These are phyloP conservation scores for Rosa hybrid DNA, from an alignment of 331 rosid species.

Conservation along the genomic window DNA sequence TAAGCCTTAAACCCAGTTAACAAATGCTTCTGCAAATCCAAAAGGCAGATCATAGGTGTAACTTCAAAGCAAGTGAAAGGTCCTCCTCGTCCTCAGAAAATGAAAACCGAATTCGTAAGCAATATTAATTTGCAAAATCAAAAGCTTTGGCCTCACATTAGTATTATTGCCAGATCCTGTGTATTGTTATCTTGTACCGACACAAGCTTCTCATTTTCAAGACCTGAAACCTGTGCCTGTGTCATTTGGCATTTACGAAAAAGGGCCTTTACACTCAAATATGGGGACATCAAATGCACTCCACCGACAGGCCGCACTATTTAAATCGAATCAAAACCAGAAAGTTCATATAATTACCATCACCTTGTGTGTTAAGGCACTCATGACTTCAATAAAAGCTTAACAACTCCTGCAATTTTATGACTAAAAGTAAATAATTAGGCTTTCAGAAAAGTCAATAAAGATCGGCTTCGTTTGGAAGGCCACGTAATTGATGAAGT, in stretches of 20 bases:
- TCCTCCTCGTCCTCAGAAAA: background rate
- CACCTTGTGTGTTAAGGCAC: background rate
- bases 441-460: too few relatives aligned
- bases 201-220: background rate
- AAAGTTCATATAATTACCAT: background rate
- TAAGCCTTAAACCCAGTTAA: slow-evolving; percentile 15
- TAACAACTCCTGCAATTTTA: background rate
- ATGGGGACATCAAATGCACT: background rate
- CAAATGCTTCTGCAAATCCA: background rate
- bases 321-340: background rate
- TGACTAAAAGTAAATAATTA: too few relatives aligned
- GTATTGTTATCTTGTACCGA: slow-evolving; percentile 1
- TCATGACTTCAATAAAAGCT: background rate
- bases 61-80: background rate
- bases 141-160: background rate
- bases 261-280: background rate
- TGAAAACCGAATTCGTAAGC: background rate
- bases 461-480: too few relatives aligned
- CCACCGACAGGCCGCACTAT: background rate
- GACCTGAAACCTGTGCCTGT: background rate
- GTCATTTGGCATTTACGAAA: background rate
- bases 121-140: background rate
- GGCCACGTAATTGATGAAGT: too few relatives aligned
- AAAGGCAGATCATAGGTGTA: background rate
- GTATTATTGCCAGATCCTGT: background rate